These are phyloP conservation scores for Sporothrix euskadiensis DNA, from an alignment of 2,329 filamentous ascomycete genomes.

Conservation along the genomic window DNA sequence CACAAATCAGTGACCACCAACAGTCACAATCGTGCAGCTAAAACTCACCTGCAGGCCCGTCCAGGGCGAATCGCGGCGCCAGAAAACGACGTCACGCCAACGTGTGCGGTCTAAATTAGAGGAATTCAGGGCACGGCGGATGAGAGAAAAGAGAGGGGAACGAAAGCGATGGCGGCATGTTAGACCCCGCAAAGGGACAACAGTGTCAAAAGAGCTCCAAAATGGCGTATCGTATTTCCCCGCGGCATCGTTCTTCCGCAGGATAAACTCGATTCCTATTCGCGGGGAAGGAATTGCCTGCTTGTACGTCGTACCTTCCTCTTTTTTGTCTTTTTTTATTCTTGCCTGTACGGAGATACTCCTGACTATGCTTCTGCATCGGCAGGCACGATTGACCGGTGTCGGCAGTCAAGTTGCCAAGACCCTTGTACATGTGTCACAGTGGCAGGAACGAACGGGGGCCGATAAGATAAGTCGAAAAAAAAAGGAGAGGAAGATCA, in stretches of 20 bases:
- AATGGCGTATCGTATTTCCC: not conserved
- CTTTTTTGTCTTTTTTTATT: not conserved
- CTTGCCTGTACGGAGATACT: not conserved
- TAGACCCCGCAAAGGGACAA: slow-evolving; percentile 9
- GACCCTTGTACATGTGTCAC: not conserved
- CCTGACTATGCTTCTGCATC: not conserved
- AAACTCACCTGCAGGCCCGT: not conserved
- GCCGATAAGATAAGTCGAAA: not conserved
- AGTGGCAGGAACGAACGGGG: not conserved
- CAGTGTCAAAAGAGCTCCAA: not conserved
- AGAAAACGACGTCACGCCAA: slow-evolving; percentile 18
- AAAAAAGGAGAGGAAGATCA: not conserved
- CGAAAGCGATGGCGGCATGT: slow-evolving; percentile 13
- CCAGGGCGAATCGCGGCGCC: not conserved
- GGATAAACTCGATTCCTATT: slow-evolving; percentile 4
- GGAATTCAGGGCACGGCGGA: not conserved
- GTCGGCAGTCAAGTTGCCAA: not conserved
- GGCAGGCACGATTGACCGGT: slow-evolving; percentile 3
- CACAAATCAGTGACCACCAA: not conserved
- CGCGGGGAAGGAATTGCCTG: not conserved
- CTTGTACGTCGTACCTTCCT: not conserved
- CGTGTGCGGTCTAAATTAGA: not conserved
- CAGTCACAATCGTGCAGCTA: too few relatives aligned
- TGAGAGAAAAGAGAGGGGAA: not conserved
- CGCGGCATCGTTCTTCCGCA: slow-evolving; percentile 20